Conservation (phyloP, 2,329 filamentous ascomycete species). For the Podosphaera fusca region DNA sequence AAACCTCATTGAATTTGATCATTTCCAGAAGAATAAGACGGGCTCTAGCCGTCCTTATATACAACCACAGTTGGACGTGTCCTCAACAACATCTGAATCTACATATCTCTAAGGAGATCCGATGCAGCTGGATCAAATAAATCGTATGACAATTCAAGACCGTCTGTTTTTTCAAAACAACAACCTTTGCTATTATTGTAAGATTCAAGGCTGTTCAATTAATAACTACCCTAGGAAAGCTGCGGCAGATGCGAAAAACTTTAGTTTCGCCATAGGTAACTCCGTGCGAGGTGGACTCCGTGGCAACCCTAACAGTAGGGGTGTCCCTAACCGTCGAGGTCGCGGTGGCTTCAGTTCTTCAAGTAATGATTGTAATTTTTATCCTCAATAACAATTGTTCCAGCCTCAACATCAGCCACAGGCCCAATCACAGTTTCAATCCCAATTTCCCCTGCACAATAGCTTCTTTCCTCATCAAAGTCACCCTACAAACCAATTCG, state of each 20-base stretch:
- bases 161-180: not conserved
- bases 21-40: not conserved
- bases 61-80: too few species aligned
- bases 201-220: not conserved
- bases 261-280: not conserved
- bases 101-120: not conserved
- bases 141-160: not conserved
- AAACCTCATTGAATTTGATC: not conserved
- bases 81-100: not conserved
- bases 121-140: not conserved
- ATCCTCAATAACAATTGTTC: conserved; percentile 23
- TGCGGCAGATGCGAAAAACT: not conserved
- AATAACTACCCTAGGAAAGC: not conserved
- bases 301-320: too few species aligned
- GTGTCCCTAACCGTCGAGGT: too few species aligned
- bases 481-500: not conserved
- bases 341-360: too few species aligned
- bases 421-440: not conserved
- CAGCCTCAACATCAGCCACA: conserved; percentile 17
- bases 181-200: not conserved
- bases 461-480: not conserved
- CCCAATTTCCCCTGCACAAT: not conserved
- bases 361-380: conserved; percentile 20
- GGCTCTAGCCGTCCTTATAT: not conserved
- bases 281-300: too few species aligned